phyloP scores from a whole-genome alignment of 2,329 filamentous ascomycete species.

The Penicillium sp. region DNA sequence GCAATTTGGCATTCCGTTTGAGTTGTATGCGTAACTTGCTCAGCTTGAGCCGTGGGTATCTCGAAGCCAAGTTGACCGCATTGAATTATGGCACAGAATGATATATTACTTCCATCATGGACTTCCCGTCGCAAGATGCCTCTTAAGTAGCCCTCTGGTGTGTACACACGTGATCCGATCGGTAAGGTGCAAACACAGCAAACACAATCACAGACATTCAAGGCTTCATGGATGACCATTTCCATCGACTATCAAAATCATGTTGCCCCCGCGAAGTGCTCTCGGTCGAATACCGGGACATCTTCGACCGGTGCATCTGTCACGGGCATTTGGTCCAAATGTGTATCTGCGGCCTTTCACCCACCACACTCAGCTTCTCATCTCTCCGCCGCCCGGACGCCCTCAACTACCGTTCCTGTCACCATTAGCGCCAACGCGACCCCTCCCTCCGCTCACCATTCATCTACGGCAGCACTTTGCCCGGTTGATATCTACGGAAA shows the following conservation, averaged over 20 bases:
- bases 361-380: slow-evolving; percentile 50
- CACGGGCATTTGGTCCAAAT: slow-evolving; percentile 19
- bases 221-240: neutral
- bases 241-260: neutral
- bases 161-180: slow-evolving; percentile 1
- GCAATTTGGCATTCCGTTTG: neutral
- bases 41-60: too few relatives aligned
- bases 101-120: too few relatives aligned
- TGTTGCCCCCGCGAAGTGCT: slow-evolving; percentile 34
- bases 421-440: slow-evolving; percentile 44
- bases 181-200: slow-evolving; percentile 19
- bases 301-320: slow-evolving; percentile 35
- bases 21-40: too few relatives aligned
- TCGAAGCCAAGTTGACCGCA: too few relatives aligned
- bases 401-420: slow-evolving; percentile 63
- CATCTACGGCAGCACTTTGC: slow-evolving; percentile 50
- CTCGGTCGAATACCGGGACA: slow-evolving; percentile 39
- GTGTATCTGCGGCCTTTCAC: slow-evolving; percentile 51
- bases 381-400: slow-evolving; percentile 48
- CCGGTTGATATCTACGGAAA: slow-evolving; percentile 74
- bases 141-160: too few relatives aligned
- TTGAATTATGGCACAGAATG: too few relatives aligned
- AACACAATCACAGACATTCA: slow-evolving; percentile 2
- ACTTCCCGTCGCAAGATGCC: too few relatives aligned
- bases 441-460: slow-evolving; percentile 51